Percentiles rank a stretch among this genome's conserved stretches.
phyloP scores from a whole-genome alignment of 768 basidiomycete genomes.

The Kwoniella pini region DNA sequence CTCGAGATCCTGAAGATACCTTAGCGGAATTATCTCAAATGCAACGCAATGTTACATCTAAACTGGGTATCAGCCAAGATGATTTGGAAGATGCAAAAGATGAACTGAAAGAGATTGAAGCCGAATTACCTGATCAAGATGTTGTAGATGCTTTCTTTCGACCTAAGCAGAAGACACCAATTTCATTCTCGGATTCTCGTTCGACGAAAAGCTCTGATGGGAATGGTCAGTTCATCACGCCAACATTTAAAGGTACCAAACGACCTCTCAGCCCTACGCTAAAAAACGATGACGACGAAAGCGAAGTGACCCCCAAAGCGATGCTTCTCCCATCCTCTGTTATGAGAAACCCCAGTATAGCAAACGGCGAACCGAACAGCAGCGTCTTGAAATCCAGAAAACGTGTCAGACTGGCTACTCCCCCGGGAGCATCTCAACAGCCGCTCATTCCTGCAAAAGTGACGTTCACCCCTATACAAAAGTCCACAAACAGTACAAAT shows the following conservation, averaged over 20 bases:
- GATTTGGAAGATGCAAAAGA: slow-evolving; percentile 24
- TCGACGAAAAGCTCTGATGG: slow-evolving; percentile 3
- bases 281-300: slow-evolving; percentile 4
- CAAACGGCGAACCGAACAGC: slow-evolving; percentile 6
- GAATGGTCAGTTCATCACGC: slow-evolving; percentile 2
- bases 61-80: slow-evolving; percentile 20
- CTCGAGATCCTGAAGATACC: slow-evolving; percentile 7
- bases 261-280: slow-evolving; percentile 16
- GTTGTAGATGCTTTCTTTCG: slow-evolving; percentile 18
- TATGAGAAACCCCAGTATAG: slow-evolving; percentile 1
- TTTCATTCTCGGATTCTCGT: not conserved
- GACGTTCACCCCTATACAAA: slow-evolving; percentile 6
- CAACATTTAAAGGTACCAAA: slow-evolving; percentile 8
- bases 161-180: slow-evolving; percentile 18
- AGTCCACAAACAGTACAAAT: slow-evolving; percentile 1
- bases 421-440: slow-evolving; percentile 15
- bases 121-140: slow-evolving; percentile 14
- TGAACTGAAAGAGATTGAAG: slow-evolving; percentile 24
- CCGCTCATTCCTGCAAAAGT: slow-evolving; percentile 9
- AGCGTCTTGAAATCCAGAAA: slow-evolving; percentile 18
- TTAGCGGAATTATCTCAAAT: slow-evolving; percentile 7
- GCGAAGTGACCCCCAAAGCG: slow-evolving; percentile 8
- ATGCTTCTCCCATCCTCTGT: slow-evolving; percentile 12
- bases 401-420: slow-evolving; percentile 39
- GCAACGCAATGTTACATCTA: slow-evolving; percentile 6